These are phyloP conservation scores for Priceomyces fermenticarens DNA, from an alignment of 805 yeast genomes.

Conservation along the genomic window DNA sequence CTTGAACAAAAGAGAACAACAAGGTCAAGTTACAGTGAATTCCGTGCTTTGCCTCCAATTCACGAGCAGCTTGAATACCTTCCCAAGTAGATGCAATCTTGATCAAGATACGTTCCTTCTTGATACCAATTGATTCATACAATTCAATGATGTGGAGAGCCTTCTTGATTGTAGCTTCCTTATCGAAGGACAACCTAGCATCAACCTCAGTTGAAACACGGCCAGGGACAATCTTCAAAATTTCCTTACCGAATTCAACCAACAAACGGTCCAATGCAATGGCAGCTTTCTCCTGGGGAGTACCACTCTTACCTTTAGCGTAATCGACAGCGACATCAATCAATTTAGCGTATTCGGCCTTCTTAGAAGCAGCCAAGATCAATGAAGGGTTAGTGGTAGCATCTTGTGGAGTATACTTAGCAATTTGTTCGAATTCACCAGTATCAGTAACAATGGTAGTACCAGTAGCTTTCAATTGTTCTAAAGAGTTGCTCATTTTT, in stretches of 20 bases:
- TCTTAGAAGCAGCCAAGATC: constrained; percentile 92
- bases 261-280: constrained; percentile 87
- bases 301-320: constrained; percentile 58
- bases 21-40: constrained; percentile 95
- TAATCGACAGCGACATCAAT: constrained; percentile 88
- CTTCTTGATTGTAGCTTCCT: constrained; percentile 88
- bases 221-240: constrained; percentile 94
- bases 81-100: constrained; percentile 98
- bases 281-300: constrained; percentile 66
- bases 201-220: constrained; percentile 99
- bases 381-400: constrained; percentile 98
- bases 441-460: constrained; percentile 98
- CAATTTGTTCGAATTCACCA: constrained; percentile 97
- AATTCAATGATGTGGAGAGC: constrained; percentile 87
- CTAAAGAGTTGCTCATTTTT: constrained; percentile 63
- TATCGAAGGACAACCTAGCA: constrained; percentile 96
- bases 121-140: constrained; percentile 81
- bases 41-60: constrained; percentile 84
- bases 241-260: constrained; percentile 94
- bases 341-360: constrained; percentile 82
- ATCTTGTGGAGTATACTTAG: constrained; percentile 97
- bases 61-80: constrained; percentile 98
- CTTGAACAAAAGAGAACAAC: constrained; percentile 93
- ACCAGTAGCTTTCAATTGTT: constrained; percentile 90
- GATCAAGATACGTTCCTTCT: constrained; percentile 87